Evolutionary conservation across 352 stramenopile species (phyloP).

Genomic region (Synura sp.): DNA sequence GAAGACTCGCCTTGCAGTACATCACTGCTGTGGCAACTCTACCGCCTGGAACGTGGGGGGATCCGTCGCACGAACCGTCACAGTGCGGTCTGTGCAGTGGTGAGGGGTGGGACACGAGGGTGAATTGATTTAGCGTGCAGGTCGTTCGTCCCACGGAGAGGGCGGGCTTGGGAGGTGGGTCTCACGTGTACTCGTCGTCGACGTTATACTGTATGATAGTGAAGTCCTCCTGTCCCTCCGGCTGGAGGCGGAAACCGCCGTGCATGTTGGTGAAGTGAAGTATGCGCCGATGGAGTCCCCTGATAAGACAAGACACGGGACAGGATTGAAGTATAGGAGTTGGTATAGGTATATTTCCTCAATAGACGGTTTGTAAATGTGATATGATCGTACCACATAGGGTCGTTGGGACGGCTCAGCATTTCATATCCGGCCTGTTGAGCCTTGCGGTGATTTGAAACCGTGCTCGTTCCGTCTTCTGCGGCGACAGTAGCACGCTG

Average conservation of each 20-base stretch:
- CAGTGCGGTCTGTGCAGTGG: slow-evolving; percentile 48
- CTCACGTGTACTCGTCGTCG: slow-evolving; percentile 45
- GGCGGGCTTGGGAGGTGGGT: slow-evolving; percentile 44
- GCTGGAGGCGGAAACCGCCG: slow-evolving; percentile 38
- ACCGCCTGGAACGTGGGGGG: slow-evolving; percentile 13
- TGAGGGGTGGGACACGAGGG: no score
- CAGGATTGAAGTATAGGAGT: neutral
- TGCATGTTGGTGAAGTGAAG: neutral
- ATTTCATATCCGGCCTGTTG: slow-evolving; percentile 14
- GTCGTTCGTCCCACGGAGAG: slow-evolving; percentile 43
- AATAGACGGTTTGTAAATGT: no score
- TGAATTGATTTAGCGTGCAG: no score
- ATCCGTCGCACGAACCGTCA: slow-evolving; percentile 47
- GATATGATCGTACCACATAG: no score
- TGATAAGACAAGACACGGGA: neutral
- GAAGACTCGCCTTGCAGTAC: slow-evolving; percentile 46
- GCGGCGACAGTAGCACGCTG: slow-evolving; percentile 6
- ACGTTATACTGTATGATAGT: slow-evolving; percentile 49
- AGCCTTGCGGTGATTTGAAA: slow-evolving; percentile 8
- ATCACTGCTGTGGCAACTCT: slow-evolving; percentile 49
- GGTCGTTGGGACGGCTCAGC: neutral
- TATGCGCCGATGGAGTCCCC: neutral
- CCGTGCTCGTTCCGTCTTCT: neutral
- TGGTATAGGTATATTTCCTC: neutral
- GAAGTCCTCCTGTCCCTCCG: slow-evolving; percentile 46